Evolutionary conservation across 2,329 filamentous ascomycete genomes (phyloP), one percentile per base, ranked within the genome.

Genomic region (Fusarium xylarioides): DNA sequence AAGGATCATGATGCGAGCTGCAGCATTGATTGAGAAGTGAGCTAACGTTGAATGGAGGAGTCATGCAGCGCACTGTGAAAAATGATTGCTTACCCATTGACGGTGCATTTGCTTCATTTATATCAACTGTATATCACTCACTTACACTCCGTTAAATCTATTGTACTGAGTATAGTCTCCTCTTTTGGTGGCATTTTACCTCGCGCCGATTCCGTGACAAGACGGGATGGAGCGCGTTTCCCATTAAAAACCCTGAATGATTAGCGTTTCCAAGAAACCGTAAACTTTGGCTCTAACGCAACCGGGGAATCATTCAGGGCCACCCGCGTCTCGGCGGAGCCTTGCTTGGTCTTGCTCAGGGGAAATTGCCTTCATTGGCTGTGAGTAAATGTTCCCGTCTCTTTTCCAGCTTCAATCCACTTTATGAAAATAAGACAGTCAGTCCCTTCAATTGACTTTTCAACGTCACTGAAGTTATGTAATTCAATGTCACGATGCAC

Each of bases 161-260:
- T 16, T 28, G 18, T 26, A 15, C 23, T 28, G 26, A 28, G 26
- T 28, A 21, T 32, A 26, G 16, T 32, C n/a, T 21, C 23, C 32
- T 23, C n/a, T 53, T 26, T 10, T 50, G 21, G 35, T 52, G 56
- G 35, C 46, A 42, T 40, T 21, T 32, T 18, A 52, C 47, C 35
- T 40, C 32, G 26, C 58, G 19, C 50, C 23, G 19, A 54, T 18
- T 28, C 50, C 23, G 34, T 38, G 50, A 23, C 58, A 44, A 56
- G 58, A 57, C 38, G 32, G 50, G 50, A 64, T 37, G 23, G 38
- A 46, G 43, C 59, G 26, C 18, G 49, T 35, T 57, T 58, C 62
- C 71, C 70, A 73, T 73, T 74, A 74, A 73, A 73, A 44, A 66
- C 70, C 71, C 67, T 73, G 70, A 49, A 63, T 68, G 57, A 63